Percentiles rank a stretch among this genome's conserved stretches.
phyloP scores from a whole-genome alignment of 2,329 filamentous ascomycete species.

The Aspergillus hiratsukae region DNA sequence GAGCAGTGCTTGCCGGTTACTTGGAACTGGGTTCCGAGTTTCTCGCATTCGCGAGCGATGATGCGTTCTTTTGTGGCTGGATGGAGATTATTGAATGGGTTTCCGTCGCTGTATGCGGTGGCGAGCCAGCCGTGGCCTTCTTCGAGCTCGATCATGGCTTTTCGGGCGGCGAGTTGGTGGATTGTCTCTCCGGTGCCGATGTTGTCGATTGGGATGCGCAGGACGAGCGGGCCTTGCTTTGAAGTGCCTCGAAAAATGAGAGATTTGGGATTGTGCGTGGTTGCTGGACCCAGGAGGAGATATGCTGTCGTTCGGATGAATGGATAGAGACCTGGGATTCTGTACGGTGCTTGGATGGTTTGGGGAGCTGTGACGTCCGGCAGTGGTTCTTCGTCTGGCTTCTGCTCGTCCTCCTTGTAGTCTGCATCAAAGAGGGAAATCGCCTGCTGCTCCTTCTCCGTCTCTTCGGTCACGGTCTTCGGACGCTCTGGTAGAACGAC shows the following conservation, averaged over 20 bases:
- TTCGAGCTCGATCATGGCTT: constrained; percentile 65
- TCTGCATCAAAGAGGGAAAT: constrained; percentile 59
- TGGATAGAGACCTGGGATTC: constrained; percentile 61
- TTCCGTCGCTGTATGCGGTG: constrained; percentile 44
- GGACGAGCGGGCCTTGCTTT: constrained; percentile 54
- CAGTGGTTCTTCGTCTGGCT: constrained; percentile 45
- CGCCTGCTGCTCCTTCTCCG: constrained; percentile 30
- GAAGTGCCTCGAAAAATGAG: constrained; percentile 58
- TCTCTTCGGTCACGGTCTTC: constrained; percentile 4
- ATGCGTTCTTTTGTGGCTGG: constrained; percentile 54
- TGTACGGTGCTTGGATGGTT: constrained; percentile 60
- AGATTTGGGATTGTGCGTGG: constrained; percentile 47
- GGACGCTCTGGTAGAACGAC: constrained; percentile 52
- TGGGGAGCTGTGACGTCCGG: constrained; percentile 52
- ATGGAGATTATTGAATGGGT: constrained; percentile 45
- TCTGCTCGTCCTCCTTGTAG: constrained; percentile 34
- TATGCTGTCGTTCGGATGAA: constrained; percentile 64
- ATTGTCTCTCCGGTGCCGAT: constrained; percentile 51
- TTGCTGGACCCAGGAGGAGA: constrained; percentile 56
- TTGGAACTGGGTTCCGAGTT: constrained; percentile 62
- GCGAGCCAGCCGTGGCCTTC: constrained; percentile 64
- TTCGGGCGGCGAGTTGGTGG: constrained; percentile 67
- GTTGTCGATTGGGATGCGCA: constrained; percentile 59
- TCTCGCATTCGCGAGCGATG: constrained; percentile 61
- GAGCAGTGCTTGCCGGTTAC: constrained; percentile 67